Percentiles rank a stretch among this genome's conserved stretches.
Evolutionary conservation across 345 rosid genomes (phyloP).

Genomic region (Brassica cretica): DNA sequence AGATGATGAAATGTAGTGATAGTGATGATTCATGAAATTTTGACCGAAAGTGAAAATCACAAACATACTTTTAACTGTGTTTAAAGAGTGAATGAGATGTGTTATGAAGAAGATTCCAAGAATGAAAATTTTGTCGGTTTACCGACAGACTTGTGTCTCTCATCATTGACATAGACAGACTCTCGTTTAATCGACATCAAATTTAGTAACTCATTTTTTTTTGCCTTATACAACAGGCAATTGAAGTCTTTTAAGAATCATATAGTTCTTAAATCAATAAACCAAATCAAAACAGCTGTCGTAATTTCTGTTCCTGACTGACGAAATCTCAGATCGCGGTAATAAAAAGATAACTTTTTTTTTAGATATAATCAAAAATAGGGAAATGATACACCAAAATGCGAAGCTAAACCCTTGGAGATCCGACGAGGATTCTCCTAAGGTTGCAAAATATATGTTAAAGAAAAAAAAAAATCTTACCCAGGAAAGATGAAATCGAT

Average conservation of each 20-base stretch:
- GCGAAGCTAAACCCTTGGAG: no score
- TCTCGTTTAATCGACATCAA: not conserved
- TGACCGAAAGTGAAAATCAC: slow-evolving; percentile 27
- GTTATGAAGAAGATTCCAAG: slow-evolving; percentile 30
- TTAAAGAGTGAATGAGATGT: slow-evolving; percentile 6
- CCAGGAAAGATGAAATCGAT: not conserved
- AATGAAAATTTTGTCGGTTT: slow-evolving; percentile 24
- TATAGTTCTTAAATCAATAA: no score
- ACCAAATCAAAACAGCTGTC: no score
- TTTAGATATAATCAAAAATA: no score
- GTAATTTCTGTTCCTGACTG: no score
- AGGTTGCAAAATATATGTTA: not conserved
- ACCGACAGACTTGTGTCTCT: slow-evolving; percentile 43
- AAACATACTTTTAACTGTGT: not conserved
- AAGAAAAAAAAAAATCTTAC: not conserved
- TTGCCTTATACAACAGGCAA: no score
- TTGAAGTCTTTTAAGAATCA: no score
- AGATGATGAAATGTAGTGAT: slow-evolving; percentile 25
- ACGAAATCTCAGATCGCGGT: no score
- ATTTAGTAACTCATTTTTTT: no score
- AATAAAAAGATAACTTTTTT: no score
- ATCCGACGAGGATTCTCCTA: not conserved
- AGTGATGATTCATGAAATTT: slow-evolving; percentile 13
- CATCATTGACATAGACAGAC: slow-evolving; percentile 20
- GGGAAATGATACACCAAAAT: no score